Evolutionary conservation across 2,329 filamentous ascomycete genomes (phyloP).

Genomic region (Stemphylium lycopersici): DNA sequence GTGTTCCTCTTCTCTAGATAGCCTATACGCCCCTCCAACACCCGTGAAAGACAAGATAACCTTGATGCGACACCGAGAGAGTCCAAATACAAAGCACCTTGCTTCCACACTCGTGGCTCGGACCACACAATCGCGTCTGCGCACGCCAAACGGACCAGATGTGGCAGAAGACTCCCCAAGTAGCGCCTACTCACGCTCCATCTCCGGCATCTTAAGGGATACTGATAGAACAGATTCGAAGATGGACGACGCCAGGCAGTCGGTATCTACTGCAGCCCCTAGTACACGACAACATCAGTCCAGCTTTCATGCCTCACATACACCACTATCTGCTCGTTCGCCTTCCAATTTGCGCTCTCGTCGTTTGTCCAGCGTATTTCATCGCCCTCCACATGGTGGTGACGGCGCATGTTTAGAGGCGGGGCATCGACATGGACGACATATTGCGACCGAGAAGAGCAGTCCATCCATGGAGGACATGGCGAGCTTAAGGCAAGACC

Average conservation of each 20-base stretch:
- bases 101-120: not conserved
- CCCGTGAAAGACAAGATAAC: not conserved
- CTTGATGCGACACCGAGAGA: not conserved
- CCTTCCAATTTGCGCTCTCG: not conserved
- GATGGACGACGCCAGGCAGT: not conserved
- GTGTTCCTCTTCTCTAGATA: not conserved
- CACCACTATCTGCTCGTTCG: not conserved
- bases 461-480: not conserved
- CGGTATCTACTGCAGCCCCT: no score
- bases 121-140: not conserved
- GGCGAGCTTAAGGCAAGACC: conserved; percentile 14
- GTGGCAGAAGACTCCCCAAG: not conserved
- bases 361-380: not conserved
- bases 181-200: conserved; percentile 12
- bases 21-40: not conserved
- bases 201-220: not conserved
- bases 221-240: not conserved
- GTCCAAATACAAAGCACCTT: not conserved
- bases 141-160: not conserved
- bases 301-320: not conserved
- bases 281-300: not conserved
- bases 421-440: no score
- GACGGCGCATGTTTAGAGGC: not conserved
- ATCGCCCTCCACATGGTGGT: not conserved
- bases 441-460: not conserved